Conservation (phyloP, 2,329 filamentous ascomycete species). For the Thelonectria rubi region DNA sequence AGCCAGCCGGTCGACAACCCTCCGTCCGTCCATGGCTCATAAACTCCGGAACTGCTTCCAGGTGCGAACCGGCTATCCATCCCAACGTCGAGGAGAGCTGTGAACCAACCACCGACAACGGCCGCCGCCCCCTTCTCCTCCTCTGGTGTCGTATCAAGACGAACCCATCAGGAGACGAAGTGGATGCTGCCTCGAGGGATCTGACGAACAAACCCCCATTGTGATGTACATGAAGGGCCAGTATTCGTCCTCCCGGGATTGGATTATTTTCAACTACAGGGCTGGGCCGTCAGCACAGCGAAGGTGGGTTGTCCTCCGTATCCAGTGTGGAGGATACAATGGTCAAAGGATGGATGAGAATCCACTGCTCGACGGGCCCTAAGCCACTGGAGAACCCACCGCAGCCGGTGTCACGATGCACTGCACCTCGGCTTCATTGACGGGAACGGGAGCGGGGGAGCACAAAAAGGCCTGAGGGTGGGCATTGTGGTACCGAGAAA, state of each 20-base stretch:
- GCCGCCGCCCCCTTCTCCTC: neutral
- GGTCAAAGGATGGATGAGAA: conserved; percentile 3
- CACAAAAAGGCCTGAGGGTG: conserved; percentile 12
- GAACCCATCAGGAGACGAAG: conserved; percentile 6
- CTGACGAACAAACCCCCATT: conserved; percentile 33
- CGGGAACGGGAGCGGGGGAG: conserved; percentile 12
- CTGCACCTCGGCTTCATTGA: conserved; percentile 34
- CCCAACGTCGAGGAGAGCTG: neutral
- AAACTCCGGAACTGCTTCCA: conserved; percentile 5
- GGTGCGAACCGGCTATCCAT: conserved; percentile 3
- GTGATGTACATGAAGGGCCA: neutral
- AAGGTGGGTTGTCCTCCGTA: no score
- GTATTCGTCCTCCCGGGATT: neutral
- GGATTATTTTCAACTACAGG: conserved; percentile 9
- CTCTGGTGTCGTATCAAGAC: conserved; percentile 10
- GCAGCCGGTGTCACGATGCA: conserved; percentile 30
- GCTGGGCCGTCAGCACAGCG: conserved; percentile 6
- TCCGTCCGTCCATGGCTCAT: conserved; percentile 5
- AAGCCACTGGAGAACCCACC: conserved; percentile 34
- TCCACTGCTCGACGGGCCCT: conserved; percentile 15
- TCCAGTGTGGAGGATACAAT: no score
- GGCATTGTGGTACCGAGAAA: conserved; percentile 12
- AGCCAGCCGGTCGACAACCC: conserved; percentile 7
- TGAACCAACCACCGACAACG: conserved; percentile 2
- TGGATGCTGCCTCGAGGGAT: conserved; percentile 32